Evolutionary conservation across 164 flowering plant genomes (phyloP), one percentile per base, ranked within the genome.

Genomic region (Nymphaea thermarum): DNA sequence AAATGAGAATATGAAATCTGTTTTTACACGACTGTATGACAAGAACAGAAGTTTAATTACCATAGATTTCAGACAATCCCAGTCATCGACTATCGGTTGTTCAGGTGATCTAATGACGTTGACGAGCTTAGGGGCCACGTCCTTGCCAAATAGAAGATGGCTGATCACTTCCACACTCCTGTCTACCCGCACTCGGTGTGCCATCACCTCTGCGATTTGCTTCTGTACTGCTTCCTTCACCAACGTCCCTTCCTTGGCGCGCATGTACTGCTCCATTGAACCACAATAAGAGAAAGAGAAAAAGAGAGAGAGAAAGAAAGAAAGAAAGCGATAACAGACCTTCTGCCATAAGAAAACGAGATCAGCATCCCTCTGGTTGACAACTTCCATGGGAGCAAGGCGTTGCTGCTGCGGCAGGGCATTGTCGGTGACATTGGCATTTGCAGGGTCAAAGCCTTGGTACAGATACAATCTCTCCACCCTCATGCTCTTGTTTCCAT

Each of bases 281-380:
- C 5, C 14, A 61, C 14, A 1, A 6, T 5, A 6, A 61, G 17
- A 25, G 17, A 61, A 5, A 61, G 25, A 61, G 17, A 16, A 15
- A 61, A 15, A 61, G 63, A 61, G 63, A 25, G 2, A 61, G 63
- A 61, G 63, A 61, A 2, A 61, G 53, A 45, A 2, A 45, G 2
- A 45, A 2, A 45, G 53, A 45, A 10, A 45, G 53, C 5, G 53
- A 45, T 45, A 10, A 45, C 7, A 71, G 62, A 91, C 96, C 87
- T 72, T 77, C 42, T 84, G 84, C 96, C 92, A 88, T 42, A 94
- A 62, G 80, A 80, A 91, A 66, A 83, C 77, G 73, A 94, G 78
- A 70, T 94, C 96, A 2, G 98, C 99, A 74, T 91, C 96, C 75
- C 98, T 81, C 68, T 94, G 99, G 75, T 91, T 85, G n/a, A 94